phyloP scores from a whole-genome alignment of 768 basidiomycete species.

The Hygrophorus russula region DNA sequence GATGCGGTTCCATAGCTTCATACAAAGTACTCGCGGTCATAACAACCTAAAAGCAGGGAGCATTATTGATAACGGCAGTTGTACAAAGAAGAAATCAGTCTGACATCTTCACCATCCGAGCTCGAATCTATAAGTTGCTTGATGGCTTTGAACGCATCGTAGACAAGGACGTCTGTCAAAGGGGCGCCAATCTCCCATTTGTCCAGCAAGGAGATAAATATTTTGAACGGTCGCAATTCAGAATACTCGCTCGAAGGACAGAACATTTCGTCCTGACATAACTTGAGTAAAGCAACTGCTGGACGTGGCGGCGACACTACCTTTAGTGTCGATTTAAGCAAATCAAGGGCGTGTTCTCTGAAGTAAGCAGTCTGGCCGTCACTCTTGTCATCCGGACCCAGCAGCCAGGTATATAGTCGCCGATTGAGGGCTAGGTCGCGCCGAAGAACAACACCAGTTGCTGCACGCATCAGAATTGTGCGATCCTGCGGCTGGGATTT shows the following conservation, averaged over 20 bases:
- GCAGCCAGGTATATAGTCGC: conserved; percentile 85
- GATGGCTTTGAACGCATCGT: conserved; percentile 71
- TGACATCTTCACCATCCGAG: conserved; percentile 53
- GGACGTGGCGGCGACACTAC: conserved; percentile 22
- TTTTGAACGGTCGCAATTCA: conserved; percentile 84
- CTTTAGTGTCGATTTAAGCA: conserved; percentile 61
- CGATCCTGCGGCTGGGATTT: conserved; percentile 65
- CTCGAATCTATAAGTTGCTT: conserved; percentile 41
- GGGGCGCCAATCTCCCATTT: conserved; percentile 92
- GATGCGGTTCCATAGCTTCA: conserved; percentile 83
- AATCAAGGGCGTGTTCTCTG: conserved; percentile 54
- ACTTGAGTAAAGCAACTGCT: background rate
- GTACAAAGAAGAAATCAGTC: background rate
- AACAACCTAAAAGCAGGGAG: conserved; percentile 33
- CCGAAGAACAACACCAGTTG: conserved; percentile 80
- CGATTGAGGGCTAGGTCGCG: conserved; percentile 90
- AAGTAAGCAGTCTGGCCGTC: conserved; percentile 69
- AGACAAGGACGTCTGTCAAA: conserved; percentile 67
- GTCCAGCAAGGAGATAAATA: conserved; percentile 89
- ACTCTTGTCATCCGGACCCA: conserved; percentile 72
- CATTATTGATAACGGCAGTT: background rate
- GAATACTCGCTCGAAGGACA: conserved; percentile 60
- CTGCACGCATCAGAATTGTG: conserved; percentile 75
- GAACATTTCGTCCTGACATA: conserved; percentile 61
- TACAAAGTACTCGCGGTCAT: conserved; percentile 85